A percentile compares a stretch with the other conserved stretches of the same genome.
Evolutionary conservation across 768 basidiomycete genomes (phyloP).

Genomic region (Bullera alba): DNA sequence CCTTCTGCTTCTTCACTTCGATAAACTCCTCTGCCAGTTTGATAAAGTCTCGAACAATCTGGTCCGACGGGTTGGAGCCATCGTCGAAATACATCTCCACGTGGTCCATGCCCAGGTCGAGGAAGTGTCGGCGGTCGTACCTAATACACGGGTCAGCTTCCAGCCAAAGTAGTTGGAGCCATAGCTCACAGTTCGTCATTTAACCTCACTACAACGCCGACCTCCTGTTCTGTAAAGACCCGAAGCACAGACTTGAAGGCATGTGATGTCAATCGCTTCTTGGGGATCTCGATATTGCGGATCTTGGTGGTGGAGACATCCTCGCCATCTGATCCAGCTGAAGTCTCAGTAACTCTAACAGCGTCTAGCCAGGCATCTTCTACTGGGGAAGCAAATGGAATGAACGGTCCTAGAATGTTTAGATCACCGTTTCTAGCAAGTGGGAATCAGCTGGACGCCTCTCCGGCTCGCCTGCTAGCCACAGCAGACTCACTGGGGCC

Average conservation of each 20-base stretch:
- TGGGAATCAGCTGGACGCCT: constrained; percentile 56
- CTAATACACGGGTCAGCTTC: constrained; percentile 40
- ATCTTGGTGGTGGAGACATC: not conserved
- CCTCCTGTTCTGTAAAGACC: constrained; percentile 77
- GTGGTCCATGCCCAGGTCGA: constrained; percentile 31
- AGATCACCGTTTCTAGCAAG: constrained; percentile 46
- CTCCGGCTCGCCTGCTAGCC: too few relatives aligned
- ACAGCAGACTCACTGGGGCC: constrained; percentile 48
- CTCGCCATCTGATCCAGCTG: constrained; percentile 49
- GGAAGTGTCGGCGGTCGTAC: constrained; percentile 28
- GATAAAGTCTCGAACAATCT: constrained; percentile 87
- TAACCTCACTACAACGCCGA: constrained; percentile 85
- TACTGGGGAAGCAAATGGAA: constrained; percentile 89
- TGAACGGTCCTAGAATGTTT: constrained; percentile 40
- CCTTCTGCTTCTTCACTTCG: constrained; percentile 62
- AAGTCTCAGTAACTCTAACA: not conserved
- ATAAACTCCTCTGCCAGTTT: constrained; percentile 73
- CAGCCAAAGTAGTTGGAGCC: not conserved
- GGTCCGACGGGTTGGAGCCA: constrained; percentile 93
- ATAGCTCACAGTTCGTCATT: constrained; percentile 86
- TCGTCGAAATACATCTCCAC: constrained; percentile 81
- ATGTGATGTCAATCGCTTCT: constrained; percentile 55
- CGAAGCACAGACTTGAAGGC: constrained; percentile 80
- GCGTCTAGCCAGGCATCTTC: constrained; percentile 54
- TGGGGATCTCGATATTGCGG: constrained; percentile 48